phyloP scores from a whole-genome alignment of 495 filamentous ascomycete species.

The Massariosphaeria phaeospora region DNA sequence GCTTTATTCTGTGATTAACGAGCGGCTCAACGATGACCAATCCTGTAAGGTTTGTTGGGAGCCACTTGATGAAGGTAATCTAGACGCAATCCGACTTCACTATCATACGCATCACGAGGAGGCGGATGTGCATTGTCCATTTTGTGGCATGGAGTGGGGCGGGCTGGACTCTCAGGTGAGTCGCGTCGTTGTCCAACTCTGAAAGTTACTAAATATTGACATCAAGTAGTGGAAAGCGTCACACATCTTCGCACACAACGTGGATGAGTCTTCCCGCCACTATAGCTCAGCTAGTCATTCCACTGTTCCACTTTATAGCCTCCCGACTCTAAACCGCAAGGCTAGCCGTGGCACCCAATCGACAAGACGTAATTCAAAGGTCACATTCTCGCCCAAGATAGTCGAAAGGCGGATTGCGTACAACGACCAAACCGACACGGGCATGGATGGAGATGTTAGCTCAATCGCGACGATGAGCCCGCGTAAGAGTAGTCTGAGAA shows the following conservation, averaged over 20 bases:
- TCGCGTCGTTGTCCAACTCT: neutral
- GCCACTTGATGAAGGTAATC: neutral
- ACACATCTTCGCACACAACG: conserved; percentile 12
- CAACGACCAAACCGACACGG: conserved; percentile 9
- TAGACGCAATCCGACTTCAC: neutral
- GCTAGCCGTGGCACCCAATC: neutral
- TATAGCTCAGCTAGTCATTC: neutral
- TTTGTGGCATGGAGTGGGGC: conserved; percentile 16
- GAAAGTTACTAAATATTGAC: neutral
- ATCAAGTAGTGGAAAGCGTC: conserved; percentile 4
- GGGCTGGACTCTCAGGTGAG: conserved; percentile 3
- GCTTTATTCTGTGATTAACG: conserved; percentile 8
- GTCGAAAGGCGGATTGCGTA: conserved; percentile 18
- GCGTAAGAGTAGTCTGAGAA: conserved; percentile 9
- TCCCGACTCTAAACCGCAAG: neutral
- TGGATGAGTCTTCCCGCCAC: neutral
- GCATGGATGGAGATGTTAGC: conserved; percentile 8
- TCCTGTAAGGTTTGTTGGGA: conserved; percentile 11
- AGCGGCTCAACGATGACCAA: neutral
- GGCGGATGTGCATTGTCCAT: conserved; percentile 11
- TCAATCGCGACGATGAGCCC: conserved; percentile 10
- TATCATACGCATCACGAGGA: conserved; percentile 7
- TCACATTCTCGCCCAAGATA: conserved; percentile 12
- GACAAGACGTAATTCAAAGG: conserved; percentile 1
- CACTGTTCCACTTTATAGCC: neutral